These are phyloP conservation scores for Pseudomonodictys pantanalensis DNA, from an alignment of 495 filamentous ascomycete species.

Conservation along the genomic window DNA sequence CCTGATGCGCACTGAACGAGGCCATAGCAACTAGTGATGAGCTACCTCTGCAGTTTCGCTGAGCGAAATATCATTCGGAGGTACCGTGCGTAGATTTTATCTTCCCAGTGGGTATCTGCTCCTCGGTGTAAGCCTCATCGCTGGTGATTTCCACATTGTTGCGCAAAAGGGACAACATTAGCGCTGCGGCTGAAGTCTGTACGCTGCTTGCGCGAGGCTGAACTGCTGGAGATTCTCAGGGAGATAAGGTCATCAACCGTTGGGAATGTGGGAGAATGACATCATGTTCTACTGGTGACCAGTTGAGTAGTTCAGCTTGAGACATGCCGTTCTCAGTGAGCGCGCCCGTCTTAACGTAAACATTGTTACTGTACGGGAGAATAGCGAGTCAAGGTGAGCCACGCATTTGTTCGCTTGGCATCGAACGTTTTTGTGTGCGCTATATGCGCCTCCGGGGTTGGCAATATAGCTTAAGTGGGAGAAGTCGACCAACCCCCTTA, in stretches of 20 bases:
- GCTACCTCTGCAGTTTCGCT: too few species aligned
- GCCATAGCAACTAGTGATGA: too few species aligned
- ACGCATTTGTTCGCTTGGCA: not conserved
- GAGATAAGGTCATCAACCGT: not conserved
- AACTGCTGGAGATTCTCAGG: not conserved
- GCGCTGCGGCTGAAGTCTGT: not conserved
- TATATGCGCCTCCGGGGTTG: not conserved
- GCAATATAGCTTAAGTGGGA: not conserved
- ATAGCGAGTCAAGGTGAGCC: not conserved
- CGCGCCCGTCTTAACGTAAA: too few species aligned
- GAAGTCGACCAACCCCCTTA: not conserved
- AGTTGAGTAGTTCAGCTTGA: not conserved
- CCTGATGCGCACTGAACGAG: too few species aligned
- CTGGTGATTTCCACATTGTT: not conserved
- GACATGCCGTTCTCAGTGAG: too few species aligned
- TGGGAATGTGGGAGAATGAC: not conserved
- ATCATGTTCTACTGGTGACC: not conserved
- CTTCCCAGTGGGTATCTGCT: not conserved
- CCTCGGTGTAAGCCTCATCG: not conserved
- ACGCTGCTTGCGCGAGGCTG: not conserved
- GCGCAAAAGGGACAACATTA: not conserved
- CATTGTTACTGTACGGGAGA: not conserved
- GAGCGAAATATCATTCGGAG: not conserved
- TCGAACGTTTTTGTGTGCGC: not conserved
- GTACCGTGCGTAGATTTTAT: not conserved